Percentiles rank a stretch among this genome's conserved stretches.
phyloP scores from a whole-genome alignment of 129 eudicot genomes.

The Escallonia herrerae region DNA sequence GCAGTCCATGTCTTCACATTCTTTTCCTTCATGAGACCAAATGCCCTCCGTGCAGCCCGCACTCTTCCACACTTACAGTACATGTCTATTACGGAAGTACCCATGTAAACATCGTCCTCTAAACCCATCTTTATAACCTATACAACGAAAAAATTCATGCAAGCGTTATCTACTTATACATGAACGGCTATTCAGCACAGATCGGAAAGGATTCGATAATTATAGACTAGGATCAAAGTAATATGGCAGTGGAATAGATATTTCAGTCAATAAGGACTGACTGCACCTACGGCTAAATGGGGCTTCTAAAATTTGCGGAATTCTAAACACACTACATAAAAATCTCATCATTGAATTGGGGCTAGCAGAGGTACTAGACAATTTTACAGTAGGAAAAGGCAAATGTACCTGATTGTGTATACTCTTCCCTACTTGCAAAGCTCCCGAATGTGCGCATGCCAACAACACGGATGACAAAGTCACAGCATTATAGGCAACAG shows the following conservation, averaged over 20 bases:
- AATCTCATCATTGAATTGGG: no score
- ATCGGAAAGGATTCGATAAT: background rate
- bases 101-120: conserved; percentile 35
- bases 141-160: background rate
- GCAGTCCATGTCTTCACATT: conserved; percentile 50
- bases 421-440: conserved; percentile 36
- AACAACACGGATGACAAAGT: conserved; percentile 38
- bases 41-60: conserved; percentile 33
- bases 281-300: no score
- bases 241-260: no score
- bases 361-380: no score
- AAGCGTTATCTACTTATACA: background rate
- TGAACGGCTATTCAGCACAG: background rate
- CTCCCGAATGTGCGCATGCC: conserved; percentile 50
- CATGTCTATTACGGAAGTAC: conserved; percentile 51
- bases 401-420: conserved; percentile 37
- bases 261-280: no score
- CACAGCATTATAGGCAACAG: conserved; percentile 22
- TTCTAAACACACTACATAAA: no score
- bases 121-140: conserved; percentile 39
- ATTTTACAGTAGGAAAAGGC: no score
- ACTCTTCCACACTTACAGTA: conserved; percentile 43
- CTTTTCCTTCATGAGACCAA: conserved; percentile 28
- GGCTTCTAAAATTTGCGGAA: no score
- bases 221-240: background rate